A percentile compares a stretch with the other conserved stretches of the same genome.
phyloP scores from a whole-genome alignment of 805 yeast species.

The Brettanomyces sp. region DNA sequence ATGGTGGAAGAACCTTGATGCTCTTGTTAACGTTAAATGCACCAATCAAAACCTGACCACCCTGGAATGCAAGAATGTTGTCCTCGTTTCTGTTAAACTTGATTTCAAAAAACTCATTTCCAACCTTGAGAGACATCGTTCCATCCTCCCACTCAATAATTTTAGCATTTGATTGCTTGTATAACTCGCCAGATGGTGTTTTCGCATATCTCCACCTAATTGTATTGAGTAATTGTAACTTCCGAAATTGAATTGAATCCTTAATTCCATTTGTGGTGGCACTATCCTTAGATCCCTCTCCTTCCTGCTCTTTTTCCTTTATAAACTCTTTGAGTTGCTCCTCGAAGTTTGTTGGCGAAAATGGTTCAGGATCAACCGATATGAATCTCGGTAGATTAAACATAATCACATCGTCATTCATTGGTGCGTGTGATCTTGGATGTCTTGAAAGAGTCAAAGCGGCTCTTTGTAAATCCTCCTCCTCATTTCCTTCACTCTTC shows the following conservation, averaged over 20 bases:
- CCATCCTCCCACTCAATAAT: slow-evolving; percentile 95
- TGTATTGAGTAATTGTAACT: slow-evolving; percentile 43
- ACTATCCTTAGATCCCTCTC: slow-evolving; percentile 7
- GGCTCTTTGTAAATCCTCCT: slow-evolving; percentile 23
- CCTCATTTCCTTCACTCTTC: slow-evolving; percentile 27
- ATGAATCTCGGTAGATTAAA: slow-evolving; percentile 78
- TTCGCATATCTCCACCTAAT: slow-evolving; percentile 90
- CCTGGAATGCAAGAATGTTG: slow-evolving; percentile 63
- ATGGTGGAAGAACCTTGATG: slow-evolving; percentile 78
- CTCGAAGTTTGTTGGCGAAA: slow-evolving; percentile 52
- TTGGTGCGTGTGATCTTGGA: slow-evolving; percentile 33
- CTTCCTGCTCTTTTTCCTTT: slow-evolving; percentile 23
- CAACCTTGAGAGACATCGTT: slow-evolving; percentile 72
- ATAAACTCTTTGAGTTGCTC: slow-evolving; percentile 41
- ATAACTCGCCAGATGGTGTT: slow-evolving; percentile 59
- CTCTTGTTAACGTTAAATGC: slow-evolving; percentile 55
- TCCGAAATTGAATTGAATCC: slow-evolving; percentile 31
- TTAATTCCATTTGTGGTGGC: slow-evolving; percentile 41
- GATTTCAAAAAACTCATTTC: slow-evolving; percentile 80
- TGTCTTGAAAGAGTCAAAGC: slow-evolving; percentile 42
- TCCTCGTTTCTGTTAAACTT: slow-evolving; percentile 56
- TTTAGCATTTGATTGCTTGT: slow-evolving; percentile 82
- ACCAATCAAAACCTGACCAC: slow-evolving; percentile 61
- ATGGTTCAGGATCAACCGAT: slow-evolving; percentile 76
- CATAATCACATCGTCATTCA: slow-evolving; percentile 23